Percentiles rank a stretch among this genome's conserved stretches.
phyloP scores from a whole-genome alignment of 2,329 filamentous ascomycete species.

The Cordyceps militaris region DNA sequence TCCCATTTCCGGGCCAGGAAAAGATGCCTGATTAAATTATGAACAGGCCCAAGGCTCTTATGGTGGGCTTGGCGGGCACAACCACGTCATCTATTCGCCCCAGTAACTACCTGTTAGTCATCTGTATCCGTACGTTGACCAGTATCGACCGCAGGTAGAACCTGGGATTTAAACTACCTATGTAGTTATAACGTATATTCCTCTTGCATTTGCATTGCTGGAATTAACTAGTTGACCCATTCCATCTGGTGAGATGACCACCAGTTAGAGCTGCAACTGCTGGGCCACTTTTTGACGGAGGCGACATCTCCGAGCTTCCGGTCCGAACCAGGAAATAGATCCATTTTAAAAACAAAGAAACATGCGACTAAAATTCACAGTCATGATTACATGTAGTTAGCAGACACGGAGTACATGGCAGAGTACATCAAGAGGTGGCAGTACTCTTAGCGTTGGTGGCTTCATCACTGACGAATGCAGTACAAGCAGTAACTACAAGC shows the following conservation, averaged over 20 bases:
- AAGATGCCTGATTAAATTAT: not conserved
- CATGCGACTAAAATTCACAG: not conserved
- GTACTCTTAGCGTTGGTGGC: not conserved
- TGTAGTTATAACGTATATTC: no score
- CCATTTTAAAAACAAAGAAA: not conserved
- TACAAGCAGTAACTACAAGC: not conserved
- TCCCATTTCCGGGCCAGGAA: not conserved
- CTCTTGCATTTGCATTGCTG: not conserved
- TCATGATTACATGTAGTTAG: no score
- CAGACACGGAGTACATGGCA: no score
- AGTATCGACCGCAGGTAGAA: no score
- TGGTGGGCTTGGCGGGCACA: slow-evolving; percentile 2
- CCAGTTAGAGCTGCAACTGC: not conserved
- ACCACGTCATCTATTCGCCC: slow-evolving; percentile 1
- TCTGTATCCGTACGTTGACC: not conserved
- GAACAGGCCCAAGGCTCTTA: not conserved
- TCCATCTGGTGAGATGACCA: no score
- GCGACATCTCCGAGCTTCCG: slow-evolving; percentile 9
- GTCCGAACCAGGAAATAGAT: slow-evolving; percentile 3
- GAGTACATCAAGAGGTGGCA: not conserved
- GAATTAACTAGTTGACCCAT: no score
- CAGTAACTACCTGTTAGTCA: not conserved
- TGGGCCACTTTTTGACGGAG: not conserved
- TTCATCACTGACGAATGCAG: not conserved
- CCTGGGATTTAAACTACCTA: no score